Evolutionary conservation across 371 early-diverging fungal species (phyloP).

Genomic region (Syncephalastrum racemosum): DNA sequence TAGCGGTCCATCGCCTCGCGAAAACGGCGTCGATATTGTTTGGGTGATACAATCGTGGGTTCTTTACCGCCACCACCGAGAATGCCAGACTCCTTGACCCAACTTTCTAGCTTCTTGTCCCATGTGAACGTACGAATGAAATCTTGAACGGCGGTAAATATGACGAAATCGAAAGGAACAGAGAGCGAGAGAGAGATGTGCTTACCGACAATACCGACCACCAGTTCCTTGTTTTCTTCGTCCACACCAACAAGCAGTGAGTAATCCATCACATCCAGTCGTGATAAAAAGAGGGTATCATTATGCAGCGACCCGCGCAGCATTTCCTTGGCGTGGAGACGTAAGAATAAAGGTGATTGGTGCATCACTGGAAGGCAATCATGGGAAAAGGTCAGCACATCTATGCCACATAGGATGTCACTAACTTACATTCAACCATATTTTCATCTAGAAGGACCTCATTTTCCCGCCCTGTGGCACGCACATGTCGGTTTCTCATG

Average conservation of each 20-base stretch:
- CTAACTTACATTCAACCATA: constrained; percentile 70
- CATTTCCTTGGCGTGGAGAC: constrained; percentile 82
- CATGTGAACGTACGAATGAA: constrained; percentile 96
- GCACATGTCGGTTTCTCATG: constrained; percentile 88
- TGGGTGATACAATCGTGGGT: constrained; percentile 94
- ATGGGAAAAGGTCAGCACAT: constrained; percentile 4
- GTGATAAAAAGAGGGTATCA: constrained; percentile 87
- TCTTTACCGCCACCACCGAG: constrained; percentile 84
- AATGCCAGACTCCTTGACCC: constrained; percentile 91
- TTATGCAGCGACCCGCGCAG: constrained; percentile 80
- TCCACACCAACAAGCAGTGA: constrained; percentile 91
- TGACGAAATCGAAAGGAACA: neutral
- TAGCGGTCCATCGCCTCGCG: constrained; percentile 90
- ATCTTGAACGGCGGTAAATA: constrained; percentile 44
- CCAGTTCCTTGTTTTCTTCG: constrained; percentile 74
- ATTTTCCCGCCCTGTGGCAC: constrained; percentile 79
- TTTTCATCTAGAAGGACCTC: constrained; percentile 94
- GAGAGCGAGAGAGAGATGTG: neutral
- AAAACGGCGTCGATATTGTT: constrained; percentile 89
- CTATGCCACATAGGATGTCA: constrained; percentile 3
- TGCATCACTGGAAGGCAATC: constrained; percentile 52
- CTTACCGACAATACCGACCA: constrained; percentile 91
- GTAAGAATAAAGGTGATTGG: constrained; percentile 85
- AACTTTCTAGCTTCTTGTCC: constrained; percentile 94
- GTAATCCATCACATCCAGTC: constrained; percentile 94